Evolutionary conservation across 2,329 filamentous ascomycete genomes (phyloP).

Genomic region (Ceratocystis diversiconidia): DNA sequence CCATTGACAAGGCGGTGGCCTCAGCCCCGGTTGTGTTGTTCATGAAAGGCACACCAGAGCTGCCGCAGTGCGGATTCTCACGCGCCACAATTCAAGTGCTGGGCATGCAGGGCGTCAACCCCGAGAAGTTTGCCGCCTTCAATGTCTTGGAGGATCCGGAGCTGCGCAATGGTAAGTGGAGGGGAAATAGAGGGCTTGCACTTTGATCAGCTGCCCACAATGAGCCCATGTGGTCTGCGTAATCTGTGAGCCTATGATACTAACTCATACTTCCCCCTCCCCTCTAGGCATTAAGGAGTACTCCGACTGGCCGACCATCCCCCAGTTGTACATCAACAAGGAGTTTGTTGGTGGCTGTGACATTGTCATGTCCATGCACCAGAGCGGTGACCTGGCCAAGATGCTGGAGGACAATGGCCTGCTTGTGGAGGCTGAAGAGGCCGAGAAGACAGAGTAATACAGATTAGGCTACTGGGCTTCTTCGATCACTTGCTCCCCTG

Average conservation of each 20-base stretch:
- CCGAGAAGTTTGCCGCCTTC: conserved; percentile 91
- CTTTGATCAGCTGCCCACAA: no score
- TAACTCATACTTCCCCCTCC: not conserved
- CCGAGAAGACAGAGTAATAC: conserved; percentile 23
- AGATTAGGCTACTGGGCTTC: not conserved
- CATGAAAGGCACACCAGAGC: conserved; percentile 96
- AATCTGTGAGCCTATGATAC: no score
- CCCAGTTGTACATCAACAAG: conserved; percentile 86
- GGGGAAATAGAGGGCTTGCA: not conserved
- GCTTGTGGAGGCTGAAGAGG: conserved; percentile 41
- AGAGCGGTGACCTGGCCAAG: conserved; percentile 85
- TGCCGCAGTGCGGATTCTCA: conserved; percentile 92
- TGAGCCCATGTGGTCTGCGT: not conserved
- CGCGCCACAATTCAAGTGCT: conserved; percentile 89
- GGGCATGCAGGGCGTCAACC: conserved; percentile 86
- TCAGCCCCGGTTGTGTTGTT: conserved; percentile 91
- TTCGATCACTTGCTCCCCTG: conserved; percentile 15
- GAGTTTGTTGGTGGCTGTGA: conserved; percentile 98
- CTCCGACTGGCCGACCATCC: conserved; percentile 97
- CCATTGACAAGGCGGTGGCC: conserved; percentile 79
- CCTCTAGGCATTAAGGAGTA: conserved; percentile 86
- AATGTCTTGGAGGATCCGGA: conserved; percentile 91
- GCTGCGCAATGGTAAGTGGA: conserved; percentile 55
- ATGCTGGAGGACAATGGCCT: conserved; percentile 84
- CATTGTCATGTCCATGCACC: conserved; percentile 92